These are phyloP conservation scores for Stagonosporopsis vannaccii DNA, from an alignment of 2,329 filamentous ascomycete genomes.

Conservation along the genomic window DNA sequence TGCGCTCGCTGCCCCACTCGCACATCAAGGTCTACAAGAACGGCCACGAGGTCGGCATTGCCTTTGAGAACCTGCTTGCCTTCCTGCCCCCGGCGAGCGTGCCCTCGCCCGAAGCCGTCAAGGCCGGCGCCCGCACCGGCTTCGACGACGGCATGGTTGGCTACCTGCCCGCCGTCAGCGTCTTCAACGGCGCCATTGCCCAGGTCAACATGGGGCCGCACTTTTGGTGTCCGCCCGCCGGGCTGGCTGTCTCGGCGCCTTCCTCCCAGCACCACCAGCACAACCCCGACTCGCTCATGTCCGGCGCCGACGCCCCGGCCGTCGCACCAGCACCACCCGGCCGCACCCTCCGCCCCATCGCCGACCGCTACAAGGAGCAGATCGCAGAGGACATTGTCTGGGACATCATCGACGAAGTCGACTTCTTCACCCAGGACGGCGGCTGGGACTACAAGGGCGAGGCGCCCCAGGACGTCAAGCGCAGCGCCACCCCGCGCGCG, in stretches of 20 bases:
- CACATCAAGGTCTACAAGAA: slow-evolving; percentile 94
- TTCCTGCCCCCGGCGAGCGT: slow-evolving; percentile 91
- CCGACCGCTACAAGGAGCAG: slow-evolving; percentile 87
- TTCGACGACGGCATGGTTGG: slow-evolving; percentile 94
- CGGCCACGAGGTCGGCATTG: slow-evolving; percentile 81
- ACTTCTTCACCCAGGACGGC: slow-evolving; percentile 80
- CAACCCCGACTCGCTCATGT: too few relatives aligned
- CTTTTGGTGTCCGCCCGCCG: slow-evolving; percentile 85
- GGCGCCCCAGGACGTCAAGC: slow-evolving; percentile 38
- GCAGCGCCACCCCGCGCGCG: slow-evolving; percentile 47
- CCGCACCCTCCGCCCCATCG: slow-evolving; percentile 64
- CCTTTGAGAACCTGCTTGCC: slow-evolving; percentile 85
- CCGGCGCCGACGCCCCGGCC: too few relatives aligned
- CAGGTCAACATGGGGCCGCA: slow-evolving; percentile 94
- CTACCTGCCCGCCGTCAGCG: slow-evolving; percentile 92
- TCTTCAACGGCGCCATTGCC: slow-evolving; percentile 88
- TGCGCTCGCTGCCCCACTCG: slow-evolving; percentile 86
- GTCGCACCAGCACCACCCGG: too few relatives aligned
- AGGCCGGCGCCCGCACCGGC: slow-evolving; percentile 80
- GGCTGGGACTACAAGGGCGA: slow-evolving; percentile 53
- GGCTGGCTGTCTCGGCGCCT: slow-evolving; percentile 56
- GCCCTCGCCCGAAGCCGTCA: slow-evolving; percentile 70
- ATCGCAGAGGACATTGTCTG: slow-evolving; percentile 93
- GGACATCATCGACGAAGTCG: slow-evolving; percentile 92
- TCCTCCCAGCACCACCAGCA: too few relatives aligned